phyloP scores from a whole-genome alignment of 768 basidiomycete species.

The Lactarius evosmus region DNA sequence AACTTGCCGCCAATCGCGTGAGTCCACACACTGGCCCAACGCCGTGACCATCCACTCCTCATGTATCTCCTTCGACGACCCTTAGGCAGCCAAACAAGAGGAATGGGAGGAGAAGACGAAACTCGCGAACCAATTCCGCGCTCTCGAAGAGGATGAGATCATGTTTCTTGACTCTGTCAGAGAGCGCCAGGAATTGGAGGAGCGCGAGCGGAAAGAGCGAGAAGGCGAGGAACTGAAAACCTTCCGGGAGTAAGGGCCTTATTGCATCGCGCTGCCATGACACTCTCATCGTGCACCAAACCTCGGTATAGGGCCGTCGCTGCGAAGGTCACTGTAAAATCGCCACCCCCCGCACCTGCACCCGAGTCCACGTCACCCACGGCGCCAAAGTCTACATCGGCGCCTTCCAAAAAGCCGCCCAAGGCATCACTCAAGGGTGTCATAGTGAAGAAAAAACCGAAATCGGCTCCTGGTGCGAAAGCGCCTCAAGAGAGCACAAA shows the following conservation, averaged over 20 bases:
- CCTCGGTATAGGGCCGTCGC: constrained; percentile 56
- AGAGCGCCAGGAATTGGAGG: constrained; percentile 72
- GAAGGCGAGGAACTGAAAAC: constrained; percentile 77
- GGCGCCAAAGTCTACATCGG: constrained; percentile 32
- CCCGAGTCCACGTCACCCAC: constrained; percentile 25
- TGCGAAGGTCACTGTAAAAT: constrained; percentile 51
- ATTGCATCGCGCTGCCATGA: neutral
- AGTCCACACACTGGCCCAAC: constrained; percentile 29
- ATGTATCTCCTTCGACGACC: neutral
- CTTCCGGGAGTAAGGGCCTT: constrained; percentile 64
- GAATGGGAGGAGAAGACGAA: constrained; percentile 92
- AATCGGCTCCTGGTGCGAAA: constrained; percentile 32
- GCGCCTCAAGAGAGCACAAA: constrained; percentile 27
- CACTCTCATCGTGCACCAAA: constrained; percentile 10
- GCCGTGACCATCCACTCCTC: constrained; percentile 28
- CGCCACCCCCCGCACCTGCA: constrained; percentile 36
- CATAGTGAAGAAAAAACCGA: constrained; percentile 72
- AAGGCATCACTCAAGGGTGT: constrained; percentile 76
- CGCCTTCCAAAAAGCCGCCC: constrained; percentile 51
- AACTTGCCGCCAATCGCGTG: constrained; percentile 87
- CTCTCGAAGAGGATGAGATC: constrained; percentile 86
- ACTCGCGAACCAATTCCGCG: constrained; percentile 84
- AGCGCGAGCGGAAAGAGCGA: constrained; percentile 65
- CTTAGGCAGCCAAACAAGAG: constrained; percentile 82
- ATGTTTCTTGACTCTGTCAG: constrained; percentile 82